Evolutionary conservation across 1,284 basidiomycete species (phyloP).

Genomic region (Apiotrichum montevideense): DNA sequence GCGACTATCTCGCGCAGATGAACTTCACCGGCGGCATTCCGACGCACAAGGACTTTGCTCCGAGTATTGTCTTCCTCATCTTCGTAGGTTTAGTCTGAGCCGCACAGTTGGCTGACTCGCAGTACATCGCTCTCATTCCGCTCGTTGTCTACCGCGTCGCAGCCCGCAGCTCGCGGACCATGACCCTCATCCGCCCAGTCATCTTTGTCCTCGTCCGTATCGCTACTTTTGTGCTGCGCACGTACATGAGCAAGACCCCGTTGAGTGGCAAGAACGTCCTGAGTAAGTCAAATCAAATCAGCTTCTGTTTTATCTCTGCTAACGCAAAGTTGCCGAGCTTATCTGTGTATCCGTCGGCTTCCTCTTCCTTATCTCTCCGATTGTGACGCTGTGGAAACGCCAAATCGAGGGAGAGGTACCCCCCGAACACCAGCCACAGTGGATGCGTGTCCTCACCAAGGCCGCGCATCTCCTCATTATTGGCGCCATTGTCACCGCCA

Average conservation of each 20-base stretch:
- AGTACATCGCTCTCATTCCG: slow-evolving; percentile 23
- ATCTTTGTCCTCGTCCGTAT: slow-evolving; percentile 25
- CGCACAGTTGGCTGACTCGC: neutral
- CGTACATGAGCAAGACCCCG: slow-evolving; percentile 24
- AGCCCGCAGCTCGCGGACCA: slow-evolving; percentile 11
- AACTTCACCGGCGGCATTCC: slow-evolving; percentile 35
- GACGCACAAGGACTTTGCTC: slow-evolving; percentile 25
- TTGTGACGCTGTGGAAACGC: slow-evolving; percentile 23
- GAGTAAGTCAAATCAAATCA: neutral
- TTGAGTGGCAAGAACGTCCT: slow-evolving; percentile 21
- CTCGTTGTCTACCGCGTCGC: slow-evolving; percentile 21
- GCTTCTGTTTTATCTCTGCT: no score
- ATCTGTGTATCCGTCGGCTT: slow-evolving; percentile 28
- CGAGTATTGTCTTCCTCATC: slow-evolving; percentile 31
- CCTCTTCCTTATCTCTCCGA: slow-evolving; percentile 32
- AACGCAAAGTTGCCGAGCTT: slow-evolving; percentile 26
- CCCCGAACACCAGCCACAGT: slow-evolving; percentile 2
- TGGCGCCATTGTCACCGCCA: slow-evolving; percentile 20
- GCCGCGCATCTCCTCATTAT: slow-evolving; percentile 9
- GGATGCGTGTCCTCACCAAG: neutral
- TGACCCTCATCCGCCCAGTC: slow-evolving; percentile 25
- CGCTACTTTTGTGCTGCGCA: slow-evolving; percentile 23
- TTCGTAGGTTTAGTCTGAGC: slow-evolving; percentile 16
- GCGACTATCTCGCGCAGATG: no score
- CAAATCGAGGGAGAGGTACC: slow-evolving; percentile 14